Evolutionary conservation across 495 filamentous ascomycete species (phyloP), one percentile per base, ranked within the genome.

Genomic region (Podospora bellae-mahoneyi): DNA sequence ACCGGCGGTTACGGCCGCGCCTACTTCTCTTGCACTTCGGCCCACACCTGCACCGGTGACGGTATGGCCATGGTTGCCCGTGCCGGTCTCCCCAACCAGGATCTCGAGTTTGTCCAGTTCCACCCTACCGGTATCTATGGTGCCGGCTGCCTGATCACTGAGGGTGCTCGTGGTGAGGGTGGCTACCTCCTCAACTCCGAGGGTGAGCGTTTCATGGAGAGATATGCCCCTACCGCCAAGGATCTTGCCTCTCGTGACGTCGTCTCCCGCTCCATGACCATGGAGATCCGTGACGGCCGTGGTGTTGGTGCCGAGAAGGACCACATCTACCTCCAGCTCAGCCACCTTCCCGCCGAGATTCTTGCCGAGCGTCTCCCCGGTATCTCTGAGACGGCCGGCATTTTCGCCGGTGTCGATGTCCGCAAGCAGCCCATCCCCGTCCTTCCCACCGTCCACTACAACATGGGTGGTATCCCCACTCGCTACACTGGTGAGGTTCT

Each of bases 101-200:
- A 99, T 87, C 86, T 99, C 75, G 95, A 99, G 81, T 99, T 99
- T 83, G 95, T 99, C 71, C 95, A 99, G 84, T 99, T 99, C 88
- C 95, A 99, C 81, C 95, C 95, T 27, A 97, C 95, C 64, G 95
- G 95, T 83, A 99, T 99, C 83, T 99, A 99, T 81, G 95, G 95
- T 79, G 95, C 95, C 71, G 95, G 95, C 72, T 97, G 94, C 81
- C 82, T 99, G 85, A 99, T 99, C 77, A 99, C 95, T 55, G 94
- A 99, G 83, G 95, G 95, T 72, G 92, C 95, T 73, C 92, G 95
- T 84, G 95, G 95, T 81, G 95, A 99, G 85, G 95, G 95, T 84
- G 95, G 95, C 77, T 97, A 97, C 80, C 87, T 99, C 34, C 87
- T 97, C 64, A 99, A 99, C 85, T 90, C 88, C 44, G 90, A 97